Evolutionary conservation across 495 filamentous ascomycete species (phyloP), one percentile per base, ranked within the genome.

Genomic region (Talaromyces wortmannii): DNA sequence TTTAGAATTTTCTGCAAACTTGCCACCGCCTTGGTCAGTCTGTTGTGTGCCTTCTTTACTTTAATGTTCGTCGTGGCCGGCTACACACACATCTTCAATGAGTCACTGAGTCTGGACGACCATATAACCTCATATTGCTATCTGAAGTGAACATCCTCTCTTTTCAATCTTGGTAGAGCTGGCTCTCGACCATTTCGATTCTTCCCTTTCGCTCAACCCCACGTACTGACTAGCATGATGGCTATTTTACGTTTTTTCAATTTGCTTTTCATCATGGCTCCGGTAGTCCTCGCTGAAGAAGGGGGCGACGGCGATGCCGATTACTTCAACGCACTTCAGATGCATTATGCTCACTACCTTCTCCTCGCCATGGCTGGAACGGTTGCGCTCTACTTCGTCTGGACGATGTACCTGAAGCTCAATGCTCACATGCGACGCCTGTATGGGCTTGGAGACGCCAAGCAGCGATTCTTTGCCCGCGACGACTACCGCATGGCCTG

Each of bases 341-440:
- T 55, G 30, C 45, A 60, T 23, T 64, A 66, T 33, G 68, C 71
- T 16, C 72, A 66, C 7, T 72, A 72, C 55, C 64, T 66, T 43
- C 60, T 80, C 29, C 58, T 77, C 44, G 68, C 73, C 0, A 74
- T 90, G n/a, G 70, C 73, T 45, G 74, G 63, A 31, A 62, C 86
- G 8, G 75, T 78, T 13, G 68, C 72, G 15, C 57, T 76, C 18
- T 71, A 80, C 23, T 70, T 82, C 36, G 46, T 80, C 44, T 83
- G 81, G 65, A 72, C 83, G 47, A 63, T 84, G 11, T 63, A 74
- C 44, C 63, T 71, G 33, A 64, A 67, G 48, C 70, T 86, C 18
- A 73, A 81, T 47, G 73, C 70, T 54, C 88, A 90, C 56, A 68
- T 94, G 12, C 82, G 94, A 63, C 85, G 84, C n/a, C 71, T 97